A percentile compares a stretch with the other conserved stretches of the same genome.
Evolutionary conservation across 2,329 filamentous ascomycete genomes (phyloP).

Genomic region (Epichloe aotearoae): DNA sequence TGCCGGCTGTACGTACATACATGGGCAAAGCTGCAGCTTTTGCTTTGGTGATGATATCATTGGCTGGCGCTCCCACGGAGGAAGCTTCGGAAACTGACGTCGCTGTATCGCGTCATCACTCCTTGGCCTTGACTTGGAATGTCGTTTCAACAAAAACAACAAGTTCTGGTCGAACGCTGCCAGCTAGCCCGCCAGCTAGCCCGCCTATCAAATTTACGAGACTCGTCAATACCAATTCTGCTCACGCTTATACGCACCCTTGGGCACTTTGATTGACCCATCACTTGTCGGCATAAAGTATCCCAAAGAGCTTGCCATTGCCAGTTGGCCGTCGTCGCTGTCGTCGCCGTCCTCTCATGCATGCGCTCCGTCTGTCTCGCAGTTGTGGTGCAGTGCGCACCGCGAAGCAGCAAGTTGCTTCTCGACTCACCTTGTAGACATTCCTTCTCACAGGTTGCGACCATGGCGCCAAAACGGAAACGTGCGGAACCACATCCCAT

Average conservation of each 20-base stretch:
- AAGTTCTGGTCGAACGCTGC: background rate
- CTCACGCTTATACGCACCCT: background rate
- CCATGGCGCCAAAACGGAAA: slow-evolving; percentile 29
- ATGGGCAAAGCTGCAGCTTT: background rate
- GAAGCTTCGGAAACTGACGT: background rate
- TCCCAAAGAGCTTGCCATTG: background rate
- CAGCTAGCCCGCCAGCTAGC: no score
- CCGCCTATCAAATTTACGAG: no score
- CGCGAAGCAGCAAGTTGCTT: background rate
- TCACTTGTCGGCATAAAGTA: background rate
- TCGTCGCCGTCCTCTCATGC: background rate
- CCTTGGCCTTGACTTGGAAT: background rate
- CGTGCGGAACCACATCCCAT: slow-evolving; percentile 13
- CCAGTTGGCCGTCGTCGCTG: background rate
- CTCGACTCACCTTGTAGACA: background rate
- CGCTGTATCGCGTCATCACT: background rate
- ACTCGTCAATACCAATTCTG: background rate
- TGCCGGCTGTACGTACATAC: background rate
- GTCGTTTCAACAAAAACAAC: background rate
- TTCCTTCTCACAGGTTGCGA: background rate
- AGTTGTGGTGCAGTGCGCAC: background rate
- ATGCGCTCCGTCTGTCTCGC: background rate
- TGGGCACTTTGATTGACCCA: background rate
- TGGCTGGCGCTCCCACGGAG: background rate
- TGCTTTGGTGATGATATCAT: background rate